These are phyloP conservation scores for Stevia rebaudiana DNA, from an alignment of 140 eudicot species.

Conservation along the genomic window DNA sequence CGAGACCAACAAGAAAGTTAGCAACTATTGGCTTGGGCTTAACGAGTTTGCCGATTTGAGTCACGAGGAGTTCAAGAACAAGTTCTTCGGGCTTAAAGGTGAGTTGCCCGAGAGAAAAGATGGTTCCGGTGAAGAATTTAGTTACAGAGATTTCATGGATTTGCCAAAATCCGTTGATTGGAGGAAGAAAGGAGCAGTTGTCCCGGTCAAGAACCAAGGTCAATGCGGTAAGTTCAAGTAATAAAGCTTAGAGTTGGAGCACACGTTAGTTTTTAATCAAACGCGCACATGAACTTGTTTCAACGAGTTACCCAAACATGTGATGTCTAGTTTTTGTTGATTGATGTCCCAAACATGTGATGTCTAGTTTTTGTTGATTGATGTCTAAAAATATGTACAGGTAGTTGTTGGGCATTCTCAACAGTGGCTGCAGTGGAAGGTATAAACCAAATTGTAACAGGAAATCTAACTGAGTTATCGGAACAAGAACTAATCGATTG, in stretches of 20 bases:
- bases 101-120: conserved; percentile 31
- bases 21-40: conserved; percentile 62
- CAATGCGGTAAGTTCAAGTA: conserved; percentile 46
- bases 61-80: conserved; percentile 53
- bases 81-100: conserved; percentile 48
- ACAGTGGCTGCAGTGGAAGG: conserved; percentile 67
- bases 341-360: background rate
- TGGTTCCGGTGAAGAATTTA: conserved; percentile 23
- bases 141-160: conserved; percentile 35
- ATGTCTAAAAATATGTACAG: conserved; percentile 9
- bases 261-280: background rate
- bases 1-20: conserved; percentile 47
- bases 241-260: too few relatives aligned
- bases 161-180: conserved; percentile 61
- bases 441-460: conserved; percentile 61
- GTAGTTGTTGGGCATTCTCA: conserved; percentile 57
- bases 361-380: background rate
- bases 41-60: conserved; percentile 66
- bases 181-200: conserved; percentile 72
- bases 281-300: too few relatives aligned
- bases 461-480: conserved; percentile 47
- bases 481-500: conserved; percentile 63
- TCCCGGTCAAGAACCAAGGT: conserved; percentile 68
- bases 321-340: background rate
- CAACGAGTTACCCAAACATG: background rate